Evolutionary conservation across 768 basidiomycete genomes (phyloP).

Genomic region (Lactarius akahatsu): DNA sequence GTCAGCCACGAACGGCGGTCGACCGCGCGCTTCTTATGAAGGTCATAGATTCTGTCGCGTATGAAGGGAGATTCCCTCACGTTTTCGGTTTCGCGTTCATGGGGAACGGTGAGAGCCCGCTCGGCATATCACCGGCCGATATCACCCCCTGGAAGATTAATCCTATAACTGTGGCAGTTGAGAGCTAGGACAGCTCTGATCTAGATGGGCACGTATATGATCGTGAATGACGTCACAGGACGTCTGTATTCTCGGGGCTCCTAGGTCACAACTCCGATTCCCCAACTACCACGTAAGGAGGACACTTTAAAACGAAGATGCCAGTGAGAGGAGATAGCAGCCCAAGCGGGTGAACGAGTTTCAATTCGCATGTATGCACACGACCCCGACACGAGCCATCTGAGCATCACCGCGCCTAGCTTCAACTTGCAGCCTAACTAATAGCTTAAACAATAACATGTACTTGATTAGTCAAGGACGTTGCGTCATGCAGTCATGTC

Average conservation of each 20-base stretch:
- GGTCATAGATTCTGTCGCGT: background rate
- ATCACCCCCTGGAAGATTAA: background rate
- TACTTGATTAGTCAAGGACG: background rate
- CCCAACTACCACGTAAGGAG: background rate
- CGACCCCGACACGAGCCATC: too few relatives aligned
- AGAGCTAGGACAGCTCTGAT: background rate
- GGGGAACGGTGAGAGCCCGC: background rate
- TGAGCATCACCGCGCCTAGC: background rate
- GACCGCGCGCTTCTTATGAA: constrained; percentile 1
- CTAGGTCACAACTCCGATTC: background rate
- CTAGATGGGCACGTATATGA: background rate
- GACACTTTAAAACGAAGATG: background rate
- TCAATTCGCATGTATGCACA: background rate
- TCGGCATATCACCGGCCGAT: background rate
- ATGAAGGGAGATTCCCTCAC: background rate
- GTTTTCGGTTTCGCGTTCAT: background rate
- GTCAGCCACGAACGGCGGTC: background rate
- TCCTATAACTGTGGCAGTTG: background rate
- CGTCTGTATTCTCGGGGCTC: background rate
- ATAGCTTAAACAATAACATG: background rate
- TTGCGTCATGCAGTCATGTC: background rate
- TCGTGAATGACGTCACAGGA: background rate
- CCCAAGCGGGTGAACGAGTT: background rate
- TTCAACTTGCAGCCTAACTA: too few relatives aligned
- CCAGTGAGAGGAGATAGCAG: background rate